These are phyloP conservation scores for Aspergillus sp. DNA, from an alignment of 2,329 filamentous ascomycete genomes.

Conservation along the genomic window DNA sequence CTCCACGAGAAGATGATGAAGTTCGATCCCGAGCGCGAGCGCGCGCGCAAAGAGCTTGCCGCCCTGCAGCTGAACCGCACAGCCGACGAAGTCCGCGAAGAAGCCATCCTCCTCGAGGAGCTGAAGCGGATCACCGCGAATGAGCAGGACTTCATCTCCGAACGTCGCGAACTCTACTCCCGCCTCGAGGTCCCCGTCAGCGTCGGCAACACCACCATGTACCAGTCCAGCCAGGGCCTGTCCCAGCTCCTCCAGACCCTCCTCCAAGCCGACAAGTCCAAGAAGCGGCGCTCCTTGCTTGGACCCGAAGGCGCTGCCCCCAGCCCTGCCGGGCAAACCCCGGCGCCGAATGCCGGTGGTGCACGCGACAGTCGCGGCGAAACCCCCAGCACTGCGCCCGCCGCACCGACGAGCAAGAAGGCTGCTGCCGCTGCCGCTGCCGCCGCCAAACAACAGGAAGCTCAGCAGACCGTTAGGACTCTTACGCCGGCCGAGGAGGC, in stretches of 20 bases:
- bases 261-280: constrained; percentile 78
- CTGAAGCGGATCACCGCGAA: constrained; percentile 87
- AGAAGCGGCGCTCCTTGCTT: constrained; percentile 77
- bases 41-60: constrained; percentile 79
- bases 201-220: constrained; percentile 68
- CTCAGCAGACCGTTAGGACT: constrained; percentile 62
- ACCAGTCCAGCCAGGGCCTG: constrained; percentile 78
- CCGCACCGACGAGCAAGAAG: constrained; percentile 31
- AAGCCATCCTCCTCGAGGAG: constrained; percentile 84
- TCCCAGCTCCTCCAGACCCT: constrained; percentile 79
- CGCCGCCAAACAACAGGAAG: constrained; percentile 21
- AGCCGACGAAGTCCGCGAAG: constrained; percentile 86
- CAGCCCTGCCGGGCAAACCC: constrained; percentile 56
- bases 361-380: constrained; percentile 38
- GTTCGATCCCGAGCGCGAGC: constrained; percentile 80
- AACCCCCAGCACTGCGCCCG: constrained; percentile 27
- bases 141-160: constrained; percentile 81
- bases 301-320: constrained; percentile 54
- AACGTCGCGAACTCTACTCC: constrained; percentile 81
- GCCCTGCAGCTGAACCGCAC: constrained; percentile 74
- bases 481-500: constrained; percentile 73
- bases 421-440: constrained; percentile 41
- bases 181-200: constrained; percentile 79
- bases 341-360: constrained; percentile 30
- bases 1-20: constrained; percentile 82